Conservation (phyloP, 2,329 filamentous ascomycete genomes). For the Ascomycota sp. region DNA sequence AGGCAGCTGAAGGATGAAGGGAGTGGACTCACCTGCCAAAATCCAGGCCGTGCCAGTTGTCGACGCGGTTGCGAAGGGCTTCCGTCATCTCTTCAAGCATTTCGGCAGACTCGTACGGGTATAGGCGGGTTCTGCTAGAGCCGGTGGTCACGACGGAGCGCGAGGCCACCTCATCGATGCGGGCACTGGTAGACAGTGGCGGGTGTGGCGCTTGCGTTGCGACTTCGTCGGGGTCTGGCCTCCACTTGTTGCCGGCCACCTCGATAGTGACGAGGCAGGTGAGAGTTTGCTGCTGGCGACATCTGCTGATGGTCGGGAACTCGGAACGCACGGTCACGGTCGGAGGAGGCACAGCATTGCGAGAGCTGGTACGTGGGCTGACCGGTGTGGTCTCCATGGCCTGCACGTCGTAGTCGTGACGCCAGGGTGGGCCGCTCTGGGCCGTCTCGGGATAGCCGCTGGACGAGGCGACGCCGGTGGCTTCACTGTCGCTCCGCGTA, state of each 20-base stretch:
- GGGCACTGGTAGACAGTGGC: constrained; percentile 15
- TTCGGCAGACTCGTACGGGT: constrained; percentile 53
- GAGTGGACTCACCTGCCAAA: constrained; percentile 41
- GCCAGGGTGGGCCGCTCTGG: constrained; percentile 44
- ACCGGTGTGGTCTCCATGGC: constrained; percentile 76
- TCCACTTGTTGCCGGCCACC: constrained; percentile 81
- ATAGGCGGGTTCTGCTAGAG: constrained; percentile 31
- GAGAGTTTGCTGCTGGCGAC: constrained; percentile 79
- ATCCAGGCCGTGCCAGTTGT: constrained; percentile 95
- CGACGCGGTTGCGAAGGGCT: constrained; percentile 63
- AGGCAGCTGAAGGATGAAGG: not conserved
- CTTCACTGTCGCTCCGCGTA: constrained; percentile 56
- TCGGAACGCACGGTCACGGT: constrained; percentile 89
- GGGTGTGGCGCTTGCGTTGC: constrained; percentile 24
- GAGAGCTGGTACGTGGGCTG: constrained; percentile 47
- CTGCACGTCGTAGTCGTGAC: constrained; percentile 87
- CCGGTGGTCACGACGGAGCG: constrained; percentile 36
- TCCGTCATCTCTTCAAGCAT: constrained; percentile 70
- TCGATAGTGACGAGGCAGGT: constrained; percentile 89
- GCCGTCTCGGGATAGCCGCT: constrained; percentile 59
- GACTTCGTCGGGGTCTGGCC: constrained; percentile 61
- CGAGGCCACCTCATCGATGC: constrained; percentile 31
- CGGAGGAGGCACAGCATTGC: constrained; percentile 75
- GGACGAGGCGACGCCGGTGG: constrained; percentile 51
- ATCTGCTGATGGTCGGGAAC: constrained; percentile 81